Evolutionary conservation across 179 eudicot genomes (phyloP), one percentile per base, ranked within the genome.

Genomic region (Actinidia polygama): DNA sequence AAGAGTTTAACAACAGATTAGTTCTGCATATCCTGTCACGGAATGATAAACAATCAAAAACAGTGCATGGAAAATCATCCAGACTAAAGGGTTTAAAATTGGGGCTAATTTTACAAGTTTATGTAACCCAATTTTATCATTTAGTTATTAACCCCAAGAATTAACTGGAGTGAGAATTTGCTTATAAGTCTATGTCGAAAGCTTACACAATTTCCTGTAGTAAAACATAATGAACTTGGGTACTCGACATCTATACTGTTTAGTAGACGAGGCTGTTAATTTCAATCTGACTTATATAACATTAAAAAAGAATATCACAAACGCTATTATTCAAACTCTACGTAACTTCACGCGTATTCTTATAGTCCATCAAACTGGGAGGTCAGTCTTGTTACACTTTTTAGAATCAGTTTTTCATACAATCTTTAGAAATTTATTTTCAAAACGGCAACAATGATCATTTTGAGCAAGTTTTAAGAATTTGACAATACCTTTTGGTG

Each of bases 1-100:
- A 77, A 57, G 8, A 79, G 30, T 58, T 61, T 47, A 78, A 77
- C 53, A 80, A 16, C 46, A 73, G 23, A 14, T 59, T 46, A 57
- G 59, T 72, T 55, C 67, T 40, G 16, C 82, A 70, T n/a, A 15
- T 57, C 58, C 68, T 11, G 50, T 21, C 15, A 19, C 12, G 16
- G 15, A 61, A 80, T 24, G 26, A 18, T n/a, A 12, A 72, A 51
- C 16, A 23, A n/a, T 46, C 59, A 50, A 69, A 62, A 62, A 78
- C 53, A 36, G 62, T 10, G 47, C 18, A 21, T 1, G 40, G 70
- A 63, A 78, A 78, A 66, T 62, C 61, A 78, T 23, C 58, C 46
- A 15, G 15, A 47, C 49, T 24, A 12, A 78, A 63, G 64, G 18
- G 46, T 19, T 46, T 63, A 57, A 78, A 46, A 78, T 46, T 21